Percentiles rank a stretch among this genome's conserved stretches.
Conservation (phyloP, 73 alveolate species). For the Blepharisma stoltei region DNA sequence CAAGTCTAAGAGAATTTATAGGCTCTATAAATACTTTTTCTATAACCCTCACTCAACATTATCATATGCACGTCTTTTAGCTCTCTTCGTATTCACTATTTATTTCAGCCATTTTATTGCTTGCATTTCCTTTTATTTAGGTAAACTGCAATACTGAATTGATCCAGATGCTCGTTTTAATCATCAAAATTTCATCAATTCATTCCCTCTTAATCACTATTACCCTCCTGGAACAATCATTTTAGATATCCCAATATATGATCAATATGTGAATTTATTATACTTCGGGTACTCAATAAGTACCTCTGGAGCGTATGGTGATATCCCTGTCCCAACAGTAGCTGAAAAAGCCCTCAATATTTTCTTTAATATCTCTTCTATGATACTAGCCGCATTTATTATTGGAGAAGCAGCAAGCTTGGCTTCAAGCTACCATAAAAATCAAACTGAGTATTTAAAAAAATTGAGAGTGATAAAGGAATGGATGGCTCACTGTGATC, state of each 20-base stretch:
- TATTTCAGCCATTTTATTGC: conserved; percentile 45
- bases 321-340: conserved; percentile 46
- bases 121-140: conserved; percentile 46
- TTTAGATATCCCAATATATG: conserved; percentile 29
- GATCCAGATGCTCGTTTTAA: not conserved
- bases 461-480: conserved; percentile 10
- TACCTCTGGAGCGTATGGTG: conserved; percentile 64
- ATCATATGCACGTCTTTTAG: not conserved
- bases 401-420: conserved; percentile 56
- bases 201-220: not conserved
- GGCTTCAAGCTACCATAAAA: conserved; percentile 30
- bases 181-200: not conserved
- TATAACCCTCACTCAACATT: not conserved
- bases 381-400: conserved; percentile 45
- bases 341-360: conserved; percentile 45
- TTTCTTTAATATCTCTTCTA: conserved; percentile 35
- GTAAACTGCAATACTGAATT: conserved; percentile 28
- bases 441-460: conserved; percentile 39
- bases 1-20: conserved; percentile 39
- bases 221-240: not conserved
- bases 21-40: conserved; percentile 26
- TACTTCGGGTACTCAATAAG: conserved; percentile 40
- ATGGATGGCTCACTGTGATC: conserved; percentile 35
- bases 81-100: not conserved
- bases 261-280: conserved; percentile 41